Percentiles rank a stretch among this genome's conserved stretches.
Evolutionary conservation across 495 filamentous ascomycete genomes (phyloP).

Genomic region (Friedmanniomyces simplex): DNA sequence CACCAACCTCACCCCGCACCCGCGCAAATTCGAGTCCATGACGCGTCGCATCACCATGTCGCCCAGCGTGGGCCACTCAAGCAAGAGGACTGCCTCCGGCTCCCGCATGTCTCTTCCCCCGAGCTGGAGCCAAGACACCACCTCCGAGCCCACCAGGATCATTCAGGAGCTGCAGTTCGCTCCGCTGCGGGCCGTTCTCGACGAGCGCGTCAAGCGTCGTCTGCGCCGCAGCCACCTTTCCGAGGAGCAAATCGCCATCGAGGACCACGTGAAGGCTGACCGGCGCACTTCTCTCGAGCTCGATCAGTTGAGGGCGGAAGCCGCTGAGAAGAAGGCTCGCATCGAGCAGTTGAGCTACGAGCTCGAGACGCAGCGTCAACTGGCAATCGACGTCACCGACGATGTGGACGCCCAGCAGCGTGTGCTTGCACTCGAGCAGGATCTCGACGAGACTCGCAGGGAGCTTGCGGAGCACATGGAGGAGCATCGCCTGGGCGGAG

Average conservation of each 20-base stretch:
- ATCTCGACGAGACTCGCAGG: slow-evolving; percentile 17
- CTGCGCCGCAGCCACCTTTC: slow-evolving; percentile 61
- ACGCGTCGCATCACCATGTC: slow-evolving; percentile 14
- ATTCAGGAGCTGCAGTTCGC: slow-evolving; percentile 48
- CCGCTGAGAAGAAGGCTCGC: slow-evolving; percentile 22
- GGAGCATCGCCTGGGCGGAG: background rate
- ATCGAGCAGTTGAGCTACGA: slow-evolving; percentile 24
- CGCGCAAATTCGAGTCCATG: slow-evolving; percentile 13
- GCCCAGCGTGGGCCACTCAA: background rate
- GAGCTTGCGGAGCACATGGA: slow-evolving; percentile 14
- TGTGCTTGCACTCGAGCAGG: slow-evolving; percentile 17
- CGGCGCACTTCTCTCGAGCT: slow-evolving; percentile 13
- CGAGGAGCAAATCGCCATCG: slow-evolving; percentile 60
- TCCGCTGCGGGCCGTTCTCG: slow-evolving; percentile 58
- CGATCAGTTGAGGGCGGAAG: slow-evolving; percentile 18
- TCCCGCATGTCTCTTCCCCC: slow-evolving; percentile 20
- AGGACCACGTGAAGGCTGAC: background rate
- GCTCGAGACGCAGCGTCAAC: slow-evolving; percentile 24
- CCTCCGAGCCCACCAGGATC: slow-evolving; percentile 8
- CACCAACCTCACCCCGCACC: slow-evolving; percentile 16
- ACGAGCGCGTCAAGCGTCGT: slow-evolving; percentile 59
- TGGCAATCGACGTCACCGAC: slow-evolving; percentile 23
- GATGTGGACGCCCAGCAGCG: slow-evolving; percentile 8
- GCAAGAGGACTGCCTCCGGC: background rate
- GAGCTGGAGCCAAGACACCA: slow-evolving; percentile 15